Conservation (phyloP, 108 stramenopile genomes). For the Epipyxis sp. region DNA sequence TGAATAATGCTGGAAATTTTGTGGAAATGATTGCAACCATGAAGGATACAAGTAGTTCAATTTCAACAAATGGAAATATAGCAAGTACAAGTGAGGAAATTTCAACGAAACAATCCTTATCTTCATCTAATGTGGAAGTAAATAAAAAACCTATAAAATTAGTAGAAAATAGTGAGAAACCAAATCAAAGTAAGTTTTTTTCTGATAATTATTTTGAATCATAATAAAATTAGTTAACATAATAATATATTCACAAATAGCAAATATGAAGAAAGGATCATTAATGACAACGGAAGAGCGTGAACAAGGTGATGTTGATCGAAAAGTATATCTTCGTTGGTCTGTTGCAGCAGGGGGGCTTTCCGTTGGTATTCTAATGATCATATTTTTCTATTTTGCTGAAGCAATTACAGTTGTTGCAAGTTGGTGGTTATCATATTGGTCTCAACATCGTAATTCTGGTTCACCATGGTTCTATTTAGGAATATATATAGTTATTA, state of each 20-base stretch:
- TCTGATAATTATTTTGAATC: not conserved
- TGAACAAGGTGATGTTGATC: conserved; percentile 56
- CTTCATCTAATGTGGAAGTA: too few relatives aligned
- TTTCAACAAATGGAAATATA: conserved; percentile 5
- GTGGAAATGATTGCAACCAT: conserved; percentile 23
- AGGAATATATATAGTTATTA: conserved; percentile 68
- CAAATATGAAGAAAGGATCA: conserved; percentile 32
- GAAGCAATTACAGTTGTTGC: conserved; percentile 57
- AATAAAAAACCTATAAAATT: too few relatives aligned
- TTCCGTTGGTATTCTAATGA: conserved; percentile 50
- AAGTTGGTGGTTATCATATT: conserved; percentile 72
- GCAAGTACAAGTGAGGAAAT: conserved; percentile 1
- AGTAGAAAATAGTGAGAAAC: too few relatives aligned
- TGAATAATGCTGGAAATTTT: conserved; percentile 38
- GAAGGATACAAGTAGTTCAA: conserved; percentile 13
- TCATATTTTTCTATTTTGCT: conserved; percentile 45
- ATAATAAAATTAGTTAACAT: not conserved
- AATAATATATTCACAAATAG: too few relatives aligned
- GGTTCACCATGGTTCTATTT: conserved; percentile 46
- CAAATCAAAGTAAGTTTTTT: conserved; percentile 22
- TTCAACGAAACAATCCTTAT: too few relatives aligned
- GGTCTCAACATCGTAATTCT: conserved; percentile 37
- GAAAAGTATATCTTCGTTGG: conserved; percentile 69
- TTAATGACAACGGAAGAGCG: conserved; percentile 47
- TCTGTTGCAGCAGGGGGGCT: conserved; percentile 71